Evolutionary conservation across 2,329 filamentous ascomycete genomes (phyloP), one percentile per base, ranked within the genome.

Genomic region (Rhinocladiella mackenziei): DNA sequence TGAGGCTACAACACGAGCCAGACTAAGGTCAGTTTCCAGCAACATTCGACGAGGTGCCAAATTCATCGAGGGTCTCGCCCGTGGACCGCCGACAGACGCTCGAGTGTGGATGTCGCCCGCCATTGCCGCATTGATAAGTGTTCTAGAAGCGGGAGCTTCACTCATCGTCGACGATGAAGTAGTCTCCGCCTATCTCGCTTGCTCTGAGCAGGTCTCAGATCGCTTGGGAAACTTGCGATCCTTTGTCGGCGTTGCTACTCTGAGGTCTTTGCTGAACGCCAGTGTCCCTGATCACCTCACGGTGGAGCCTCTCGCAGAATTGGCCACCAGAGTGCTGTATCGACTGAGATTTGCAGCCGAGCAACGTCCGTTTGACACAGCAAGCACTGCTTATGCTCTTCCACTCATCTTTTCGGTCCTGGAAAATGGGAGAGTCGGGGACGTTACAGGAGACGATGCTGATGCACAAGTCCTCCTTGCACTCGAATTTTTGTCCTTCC

Each of bases 401-500:
- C 88, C 91, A 0, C 73, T 98, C 11, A 67, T 95, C 3, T 82
- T 94, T 56, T 69, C 86, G 14, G 77, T 97, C 13, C 74, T 98
- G 14, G 78, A 80, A 47, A 81, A 83, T 50, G 88, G 89, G 29
- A 89, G 89, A 1, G 80, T 94, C 55, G 84, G 83, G 20, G 70
- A 76, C 23, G 64, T 76, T 1, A 68, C 69, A 7, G 66, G 70
- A 4, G 92, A 97, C 60, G 88, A 92, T 54, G 80, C 81, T 20
- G 91, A 96, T 62, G 84, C 92, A 51, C 92, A 98, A 63, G 72
- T 97, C 18, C 81, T 97, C 11, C 74, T 98, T 47, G 88, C 88
- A 8, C 72, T 95, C 18, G 92, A 98, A 61, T 83, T 96, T 54
- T 66, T 98, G 7, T 81, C 87, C 1, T 94, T 91, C 66, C 92